Base-by-base conservation (phyloP, 140 eudicot genomes). In the Stevia rebaudiana region DNA sequence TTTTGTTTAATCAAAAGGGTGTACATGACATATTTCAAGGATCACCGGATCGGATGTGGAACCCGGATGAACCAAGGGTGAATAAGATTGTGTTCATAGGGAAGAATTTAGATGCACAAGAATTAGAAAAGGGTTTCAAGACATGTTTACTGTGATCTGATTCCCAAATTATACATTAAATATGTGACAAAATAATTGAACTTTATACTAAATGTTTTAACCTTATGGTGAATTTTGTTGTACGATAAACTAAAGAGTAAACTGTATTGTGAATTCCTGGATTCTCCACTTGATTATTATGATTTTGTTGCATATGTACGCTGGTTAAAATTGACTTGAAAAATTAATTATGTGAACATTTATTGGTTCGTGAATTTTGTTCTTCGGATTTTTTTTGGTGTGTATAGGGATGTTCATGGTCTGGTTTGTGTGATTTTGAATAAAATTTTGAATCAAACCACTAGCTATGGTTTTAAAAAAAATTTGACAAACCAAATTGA, bases 1-100 rank as follows among this genome's bases (percentile, higher is more conserved):
- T 53, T 30, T 4, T 31, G 15, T n/a, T 12, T 46, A 5, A 37
- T 49, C 33, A 41, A 72, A 81, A 88, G 99, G 99, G 99, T 28
- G 98, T 92, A 9, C 98, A 92, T 44, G 98, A 92, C 67, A 92
- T 92, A 75, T 92, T 92, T 71, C 98, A 92, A 78, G 98, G 98
- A 54, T 92, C 98, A 17, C 98, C 98, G 1, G 98, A 92, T 25
- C 80, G 96, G 43, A 65, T 50, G 37, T 92, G 98, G 98, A 77
- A 74, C 5, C 67, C 86, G 8, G 84, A 92, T 3, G 98, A 92
- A 65, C 57, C 86, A 35, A 79, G 95, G 71, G 72, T 78, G 8
- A 92, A 88, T 81, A 92, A 92, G 89, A 79, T 92, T 1, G 99
- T 92, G 67, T 92, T 88, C 75, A 92, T 92, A 18, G 97, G 99